These are phyloP conservation scores for Ophiosphaerella korrae DNA, from an alignment of 2,329 filamentous ascomycete genomes.

Conservation along the genomic window DNA sequence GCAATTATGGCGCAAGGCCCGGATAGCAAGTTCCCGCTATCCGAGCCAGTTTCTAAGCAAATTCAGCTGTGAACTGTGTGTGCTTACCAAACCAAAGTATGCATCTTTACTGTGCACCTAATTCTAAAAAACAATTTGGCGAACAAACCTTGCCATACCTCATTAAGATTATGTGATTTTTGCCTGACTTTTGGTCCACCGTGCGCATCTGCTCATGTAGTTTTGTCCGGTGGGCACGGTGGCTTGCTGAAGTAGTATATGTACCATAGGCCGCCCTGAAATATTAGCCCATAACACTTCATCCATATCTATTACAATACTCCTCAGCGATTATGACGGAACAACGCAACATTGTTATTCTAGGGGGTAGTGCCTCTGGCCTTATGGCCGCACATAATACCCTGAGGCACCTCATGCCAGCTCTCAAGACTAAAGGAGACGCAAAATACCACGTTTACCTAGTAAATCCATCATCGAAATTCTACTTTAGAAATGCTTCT, in stretches of 20 bases:
- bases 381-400: constrained; percentile 42
- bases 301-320: no score
- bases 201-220: background rate
- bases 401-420: constrained; percentile 43
- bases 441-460: constrained; percentile 58
- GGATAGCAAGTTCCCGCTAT: background rate
- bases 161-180: no score
- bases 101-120: background rate
- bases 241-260: background rate
- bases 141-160: no score
- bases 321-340: constrained; percentile 29
- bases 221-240: no score
- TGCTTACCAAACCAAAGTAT: background rate
- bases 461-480: constrained; percentile 59
- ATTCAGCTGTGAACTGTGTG: background rate
- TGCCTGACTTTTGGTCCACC: background rate
- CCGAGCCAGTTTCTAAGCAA: background rate
- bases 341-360: constrained; percentile 43
- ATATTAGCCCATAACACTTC: no score
- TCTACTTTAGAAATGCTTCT: constrained; percentile 60
- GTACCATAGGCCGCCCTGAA: background rate
- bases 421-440: constrained; percentile 35
- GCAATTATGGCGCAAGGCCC: no score
- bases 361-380: constrained; percentile 40
- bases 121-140: no score